phyloP scores from a whole-genome alignment of 768 basidiomycete species.

The Boletus bicolor region DNA sequence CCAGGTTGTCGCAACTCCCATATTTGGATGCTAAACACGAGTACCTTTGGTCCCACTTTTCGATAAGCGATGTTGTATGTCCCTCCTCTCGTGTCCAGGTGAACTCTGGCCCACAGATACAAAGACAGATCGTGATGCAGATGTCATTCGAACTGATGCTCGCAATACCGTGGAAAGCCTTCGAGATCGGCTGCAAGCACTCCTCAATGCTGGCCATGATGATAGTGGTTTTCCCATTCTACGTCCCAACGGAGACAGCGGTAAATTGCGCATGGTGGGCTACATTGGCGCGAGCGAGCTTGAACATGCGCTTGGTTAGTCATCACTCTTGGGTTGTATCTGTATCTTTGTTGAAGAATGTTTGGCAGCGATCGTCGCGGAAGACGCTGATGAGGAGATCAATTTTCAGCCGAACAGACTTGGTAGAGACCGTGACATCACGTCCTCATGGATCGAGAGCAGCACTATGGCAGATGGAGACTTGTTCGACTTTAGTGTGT shows the following conservation, averaged over 20 bases:
- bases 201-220: constrained; percentile 59
- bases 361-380: constrained; percentile 66
- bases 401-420: constrained; percentile 54
- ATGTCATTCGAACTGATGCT: constrained; percentile 68
- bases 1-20: constrained; percentile 77
- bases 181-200: constrained; percentile 60
- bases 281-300: constrained; percentile 92
- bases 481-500: constrained; percentile 78
- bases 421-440: constrained; percentile 39
- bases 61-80: constrained; percentile 77
- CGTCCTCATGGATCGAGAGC: constrained; percentile 55
- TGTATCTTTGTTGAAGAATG: background rate
- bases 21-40: constrained; percentile 91
- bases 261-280: constrained; percentile 69
- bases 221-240: constrained; percentile 89
- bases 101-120: background rate
- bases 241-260: constrained; percentile 41
- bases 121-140: constrained; percentile 65
- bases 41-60: constrained; percentile 78
- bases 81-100: background rate
- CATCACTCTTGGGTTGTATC: background rate
- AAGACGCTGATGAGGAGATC: constrained; percentile 63
- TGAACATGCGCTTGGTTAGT: constrained; percentile 85
- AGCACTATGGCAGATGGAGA: constrained; percentile 34
- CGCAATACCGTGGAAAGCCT: constrained; percentile 77